Evolutionary conservation across 2,329 filamentous ascomycete genomes (phyloP).

Genomic region (Fusarium illudens): DNA sequence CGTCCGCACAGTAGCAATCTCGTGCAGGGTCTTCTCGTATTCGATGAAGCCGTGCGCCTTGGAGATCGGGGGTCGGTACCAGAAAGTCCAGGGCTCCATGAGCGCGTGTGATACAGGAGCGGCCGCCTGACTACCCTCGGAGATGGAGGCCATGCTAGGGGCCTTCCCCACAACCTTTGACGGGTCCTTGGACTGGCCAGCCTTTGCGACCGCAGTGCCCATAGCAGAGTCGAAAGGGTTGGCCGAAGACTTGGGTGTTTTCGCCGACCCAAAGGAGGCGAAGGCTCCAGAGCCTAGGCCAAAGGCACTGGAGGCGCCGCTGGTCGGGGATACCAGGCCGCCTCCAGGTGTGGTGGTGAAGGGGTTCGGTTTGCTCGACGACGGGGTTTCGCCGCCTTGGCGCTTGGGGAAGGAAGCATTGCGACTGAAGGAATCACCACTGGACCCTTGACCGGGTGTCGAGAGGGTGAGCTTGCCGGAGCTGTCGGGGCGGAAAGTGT

Average conservation of each 20-base stretch:
- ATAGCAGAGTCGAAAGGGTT: constrained; percentile 81
- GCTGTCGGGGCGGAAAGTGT: constrained; percentile 54
- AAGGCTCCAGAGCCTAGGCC: constrained; percentile 95
- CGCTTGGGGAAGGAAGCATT: constrained; percentile 73
- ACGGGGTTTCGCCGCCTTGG: constrained; percentile 71
- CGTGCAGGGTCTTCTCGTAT: constrained; percentile 95
- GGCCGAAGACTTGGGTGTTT: constrained; percentile 86
- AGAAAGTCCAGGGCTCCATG: constrained; percentile 92
- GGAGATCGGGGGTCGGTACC: constrained; percentile 95
- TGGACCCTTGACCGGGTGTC: constrained; percentile 68
- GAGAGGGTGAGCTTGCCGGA: constrained; percentile 91
- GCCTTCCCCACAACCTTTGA: constrained; percentile 43
- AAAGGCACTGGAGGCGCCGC: constrained; percentile 85
- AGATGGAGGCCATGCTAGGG: constrained; percentile 55
- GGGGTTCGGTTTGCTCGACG: constrained; percentile 79
- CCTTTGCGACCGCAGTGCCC: constrained; percentile 52
- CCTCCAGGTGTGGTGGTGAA: constrained; percentile 77
- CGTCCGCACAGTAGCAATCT: constrained; percentile 81
- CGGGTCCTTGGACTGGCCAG: constrained; percentile 44
- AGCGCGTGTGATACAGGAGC: constrained; percentile 63
- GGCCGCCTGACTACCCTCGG: constrained; percentile 50
- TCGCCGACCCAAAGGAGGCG: constrained; percentile 82
- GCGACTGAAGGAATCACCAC: constrained; percentile 67
- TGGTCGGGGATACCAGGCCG: constrained; percentile 53
- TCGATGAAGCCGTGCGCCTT: constrained; percentile 89